Conservation (phyloP, 208 protist species). For the Leishmania aethiopica region DNA sequence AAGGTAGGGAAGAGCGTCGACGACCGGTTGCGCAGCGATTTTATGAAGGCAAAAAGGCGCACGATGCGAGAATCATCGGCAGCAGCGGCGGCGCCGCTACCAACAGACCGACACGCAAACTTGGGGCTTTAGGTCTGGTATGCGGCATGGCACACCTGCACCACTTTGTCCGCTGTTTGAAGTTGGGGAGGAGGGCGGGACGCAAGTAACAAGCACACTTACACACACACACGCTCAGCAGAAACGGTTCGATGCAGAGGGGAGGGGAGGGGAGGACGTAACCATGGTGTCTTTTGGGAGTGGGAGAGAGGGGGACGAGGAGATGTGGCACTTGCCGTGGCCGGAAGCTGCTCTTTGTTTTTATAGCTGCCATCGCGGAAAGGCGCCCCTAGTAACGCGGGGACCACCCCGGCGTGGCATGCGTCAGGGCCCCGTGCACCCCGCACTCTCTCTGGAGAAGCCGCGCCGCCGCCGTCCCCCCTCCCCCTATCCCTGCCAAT, state of each 20-base stretch:
- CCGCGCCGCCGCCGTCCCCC: no score
- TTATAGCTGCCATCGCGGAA: background rate
- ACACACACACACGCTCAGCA: background rate
- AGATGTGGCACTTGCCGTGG: background rate
- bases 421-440: background rate
- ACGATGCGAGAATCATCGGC: background rate
- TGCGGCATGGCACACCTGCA: background rate
- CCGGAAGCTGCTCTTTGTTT: background rate
- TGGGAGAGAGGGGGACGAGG: background rate
- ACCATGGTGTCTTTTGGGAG: background rate
- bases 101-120: background rate
- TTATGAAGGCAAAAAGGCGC: background rate
- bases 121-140: background rate
- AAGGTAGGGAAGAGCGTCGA: background rate
- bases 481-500: no score
- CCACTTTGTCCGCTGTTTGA: background rate
- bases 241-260: background rate
- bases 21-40: background rate
- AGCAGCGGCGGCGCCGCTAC: background rate
- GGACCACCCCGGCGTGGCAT: background rate
- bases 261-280: background rate
- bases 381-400: background rate
- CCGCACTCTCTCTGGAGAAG: background rate
- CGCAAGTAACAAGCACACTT: background rate
- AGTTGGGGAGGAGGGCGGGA: background rate